phyloP scores from a whole-genome alignment of 352 stramenopile genomes.

The Pythium aquatile region DNA sequence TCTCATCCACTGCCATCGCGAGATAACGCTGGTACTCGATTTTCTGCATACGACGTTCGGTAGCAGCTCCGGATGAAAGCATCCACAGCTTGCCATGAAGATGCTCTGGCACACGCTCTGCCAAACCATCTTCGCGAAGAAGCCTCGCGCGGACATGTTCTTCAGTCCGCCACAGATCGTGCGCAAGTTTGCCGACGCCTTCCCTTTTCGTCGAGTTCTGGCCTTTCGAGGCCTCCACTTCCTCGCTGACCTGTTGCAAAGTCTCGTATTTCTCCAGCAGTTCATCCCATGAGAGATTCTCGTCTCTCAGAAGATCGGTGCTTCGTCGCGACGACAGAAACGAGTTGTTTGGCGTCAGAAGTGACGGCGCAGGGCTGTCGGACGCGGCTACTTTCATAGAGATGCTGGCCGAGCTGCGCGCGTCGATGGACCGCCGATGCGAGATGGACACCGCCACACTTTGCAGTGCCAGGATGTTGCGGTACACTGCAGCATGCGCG shows the following conservation, averaged over 20 bases:
- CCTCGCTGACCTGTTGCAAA: constrained; percentile 54
- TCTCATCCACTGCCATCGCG: constrained; percentile 50
- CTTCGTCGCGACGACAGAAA: constrained; percentile 43
- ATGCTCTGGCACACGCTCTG: constrained; percentile 51
- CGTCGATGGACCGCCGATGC: constrained; percentile 75
- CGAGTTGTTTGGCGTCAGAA: constrained; percentile 17
- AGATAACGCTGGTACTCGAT: constrained; percentile 58
- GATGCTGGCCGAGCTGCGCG: constrained; percentile 57
- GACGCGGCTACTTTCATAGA: constrained; percentile 13
- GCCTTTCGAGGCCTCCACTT: constrained; percentile 26
- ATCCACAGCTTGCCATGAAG: constrained; percentile 84
- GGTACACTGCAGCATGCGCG: constrained; percentile 51
- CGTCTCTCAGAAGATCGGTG: constrained; percentile 31
- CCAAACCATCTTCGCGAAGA: constrained; percentile 56
- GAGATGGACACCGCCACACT: constrained; percentile 69
- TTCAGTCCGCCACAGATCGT: constrained; percentile 80
- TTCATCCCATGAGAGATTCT: constrained; percentile 60
- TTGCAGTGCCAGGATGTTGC: constrained; percentile 77
- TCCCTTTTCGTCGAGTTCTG: constrained; percentile 35
- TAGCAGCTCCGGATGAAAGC: constrained; percentile 62
- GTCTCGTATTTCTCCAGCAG: constrained; percentile 64
- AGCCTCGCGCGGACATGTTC: constrained; percentile 75
- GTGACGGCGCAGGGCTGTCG: constrained; percentile 15
- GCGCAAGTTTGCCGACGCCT: constrained; percentile 59
- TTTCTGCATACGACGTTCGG: constrained; percentile 60